phyloP scores from a whole-genome alignment of 352 stramenopile species.

The Plasmopara viticola region DNA sequence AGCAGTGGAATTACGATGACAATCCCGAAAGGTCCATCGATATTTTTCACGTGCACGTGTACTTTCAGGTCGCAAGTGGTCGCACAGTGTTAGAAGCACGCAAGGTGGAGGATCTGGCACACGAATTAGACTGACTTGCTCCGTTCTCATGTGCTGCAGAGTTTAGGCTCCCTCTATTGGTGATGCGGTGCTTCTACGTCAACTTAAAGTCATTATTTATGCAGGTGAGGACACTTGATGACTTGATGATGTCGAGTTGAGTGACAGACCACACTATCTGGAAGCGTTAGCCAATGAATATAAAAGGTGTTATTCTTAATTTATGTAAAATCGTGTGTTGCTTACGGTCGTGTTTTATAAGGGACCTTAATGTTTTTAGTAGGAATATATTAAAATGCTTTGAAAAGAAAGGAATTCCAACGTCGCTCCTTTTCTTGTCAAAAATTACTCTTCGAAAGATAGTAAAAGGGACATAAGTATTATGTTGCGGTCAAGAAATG shows the following conservation, averaged over 20 bases:
- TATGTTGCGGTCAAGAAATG: too few species aligned
- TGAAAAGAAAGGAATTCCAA: too few species aligned
- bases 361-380: too few species aligned
- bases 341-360: too few species aligned
- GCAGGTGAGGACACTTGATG: constrained; percentile 1
- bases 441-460: too few species aligned
- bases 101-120: constrained; percentile 59
- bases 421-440: too few species aligned
- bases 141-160: constrained; percentile 20
- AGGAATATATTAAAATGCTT: too few species aligned
- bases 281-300: too few species aligned
- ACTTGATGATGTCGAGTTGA: constrained; percentile 4
- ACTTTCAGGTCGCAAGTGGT: constrained; percentile 62
- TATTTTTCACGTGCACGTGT: constrained; percentile 89
- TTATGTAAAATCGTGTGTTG: too few species aligned
- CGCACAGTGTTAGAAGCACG: constrained; percentile 53
- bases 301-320: too few species aligned
- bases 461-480: too few species aligned
- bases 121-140: constrained; percentile 60
- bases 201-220: constrained; percentile 25
- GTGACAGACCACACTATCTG: background rate
- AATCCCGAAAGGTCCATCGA: constrained; percentile 85
- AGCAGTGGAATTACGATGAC: constrained; percentile 85
- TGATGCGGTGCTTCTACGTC: constrained; percentile 7
- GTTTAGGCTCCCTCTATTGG: constrained; percentile 15